A percentile compares a stretch with the other conserved stretches of the same genome.
Conservation (phyloP, 2,329 filamentous ascomycete genomes). For the Trichoderma breve region DNA sequence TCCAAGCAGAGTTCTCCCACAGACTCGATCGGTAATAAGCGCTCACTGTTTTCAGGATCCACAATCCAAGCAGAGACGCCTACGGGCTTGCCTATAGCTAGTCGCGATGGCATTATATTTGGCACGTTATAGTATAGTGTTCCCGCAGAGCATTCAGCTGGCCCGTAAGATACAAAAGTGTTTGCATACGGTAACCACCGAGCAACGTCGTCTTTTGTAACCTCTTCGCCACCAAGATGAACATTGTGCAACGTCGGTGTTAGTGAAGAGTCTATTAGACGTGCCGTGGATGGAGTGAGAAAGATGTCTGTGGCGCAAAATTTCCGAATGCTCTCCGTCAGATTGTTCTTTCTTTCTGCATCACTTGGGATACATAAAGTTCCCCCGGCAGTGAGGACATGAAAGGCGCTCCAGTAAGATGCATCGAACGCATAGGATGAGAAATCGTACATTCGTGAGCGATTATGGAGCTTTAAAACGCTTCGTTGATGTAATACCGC, state of each 20-base stretch:
- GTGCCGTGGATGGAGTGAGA: constrained; percentile 7
- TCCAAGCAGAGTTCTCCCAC: constrained; percentile 51
- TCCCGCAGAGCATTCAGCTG: constrained; percentile 3
- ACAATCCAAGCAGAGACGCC: not conserved
- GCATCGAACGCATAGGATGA: constrained; percentile 23
- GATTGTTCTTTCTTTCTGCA: not conserved
- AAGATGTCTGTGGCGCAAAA: not conserved
- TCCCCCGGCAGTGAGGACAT: constrained; percentile 16
- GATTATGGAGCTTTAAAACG: constrained; percentile 14
- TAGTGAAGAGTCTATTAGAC: not conserved
- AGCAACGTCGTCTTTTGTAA: not conserved
- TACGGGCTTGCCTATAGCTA: constrained; percentile 23
- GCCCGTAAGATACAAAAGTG: constrained; percentile 6
- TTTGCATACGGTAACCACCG: constrained; percentile 27
- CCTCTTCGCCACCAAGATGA: not conserved
- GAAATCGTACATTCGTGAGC: constrained; percentile 21
- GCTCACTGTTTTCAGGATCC: constrained; percentile 39
- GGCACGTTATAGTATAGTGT: not conserved
- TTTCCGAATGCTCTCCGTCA: not conserved
- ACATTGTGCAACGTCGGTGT: not conserved
- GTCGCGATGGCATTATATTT: not conserved
- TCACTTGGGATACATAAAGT: constrained; percentile 5
- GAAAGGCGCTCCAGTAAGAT: constrained; percentile 4
- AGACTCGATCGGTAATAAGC: constrained; percentile 45
- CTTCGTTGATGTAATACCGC: constrained; percentile 38